Base-by-base conservation (phyloP, 2,329 filamentous ascomycete genomes). In the Graphiopsis chlorocephala region DNA sequence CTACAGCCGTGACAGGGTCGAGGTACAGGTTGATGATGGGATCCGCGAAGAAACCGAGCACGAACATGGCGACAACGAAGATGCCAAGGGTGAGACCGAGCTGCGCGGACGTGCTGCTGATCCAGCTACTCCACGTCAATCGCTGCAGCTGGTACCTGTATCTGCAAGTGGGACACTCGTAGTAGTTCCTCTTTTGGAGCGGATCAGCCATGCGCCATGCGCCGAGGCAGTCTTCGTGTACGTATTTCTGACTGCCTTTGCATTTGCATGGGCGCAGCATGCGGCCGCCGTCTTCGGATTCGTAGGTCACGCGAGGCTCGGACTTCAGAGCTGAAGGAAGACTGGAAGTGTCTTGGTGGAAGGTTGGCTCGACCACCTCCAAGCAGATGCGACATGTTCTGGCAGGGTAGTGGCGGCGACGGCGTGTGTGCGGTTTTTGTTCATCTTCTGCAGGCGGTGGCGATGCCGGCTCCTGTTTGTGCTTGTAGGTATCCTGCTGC, bases 201-300 rank as follows among this genome's bases (percentile, higher is more conserved):
- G 91, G 90, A 73, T 92, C 87, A 50, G 91, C 85, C 68, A 89
- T 84, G 70, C 95, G 87, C 92, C 93, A 98, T 12, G 86, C 83
- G 72, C 90, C 87, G 57, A 99, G 83, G 74, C 95, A 99, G 31
- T 88, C 90, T 77, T 97, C 92, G 77, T 99, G 95, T 26, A 98
- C 93, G 78, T 96, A 97, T 79, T 91, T 91, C 71, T 94, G 91
- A 45, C 91, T 92, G 61, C 95, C 95, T 80, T 92, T 96, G 84
- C 95, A 99, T 79, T 89, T 88, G 83, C 95, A 99, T 38, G 95
- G 95, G 62, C 90, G 90, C 71, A 98, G 85, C 29, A 99, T 82
- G 59, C 92, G 88, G 45, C 92, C 92, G 31, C 90, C 84, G 68
- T 89, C 90, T 28, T 66, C 66, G 26, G 91, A 93, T 60, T 88